Percentiles rank a stretch among this genome's conserved stretches.
These are phyloP conservation scores for Entomortierella chlamydospora DNA, from an alignment of 192 early-diverging fungal species.

Conservation along the genomic window DNA sequence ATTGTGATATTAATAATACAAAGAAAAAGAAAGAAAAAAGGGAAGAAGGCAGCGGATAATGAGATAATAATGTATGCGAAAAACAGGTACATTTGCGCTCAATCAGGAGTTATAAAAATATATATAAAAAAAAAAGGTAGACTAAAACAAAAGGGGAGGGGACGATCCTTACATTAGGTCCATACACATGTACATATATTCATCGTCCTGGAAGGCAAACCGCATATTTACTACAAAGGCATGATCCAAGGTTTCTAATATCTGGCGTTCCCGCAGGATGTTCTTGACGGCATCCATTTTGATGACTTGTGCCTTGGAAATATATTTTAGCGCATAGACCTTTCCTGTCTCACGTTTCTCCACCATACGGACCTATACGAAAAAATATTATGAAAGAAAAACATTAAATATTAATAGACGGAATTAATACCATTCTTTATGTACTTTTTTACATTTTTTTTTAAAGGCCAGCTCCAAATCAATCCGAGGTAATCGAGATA, in stretches of 20 bases:
- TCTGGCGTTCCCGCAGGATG: slow-evolving; percentile 80
- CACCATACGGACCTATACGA: slow-evolving; percentile 80
- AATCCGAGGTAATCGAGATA: too few species aligned
- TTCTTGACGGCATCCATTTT: slow-evolving; percentile 87
- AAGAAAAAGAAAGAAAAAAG: too few species aligned
- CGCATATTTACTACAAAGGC: slow-evolving; percentile 77
- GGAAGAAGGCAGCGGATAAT: too few species aligned
- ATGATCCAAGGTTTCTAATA: slow-evolving; percentile 83
- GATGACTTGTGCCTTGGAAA: slow-evolving; percentile 88
- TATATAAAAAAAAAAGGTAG: too few species aligned
- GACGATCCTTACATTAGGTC: slow-evolving; percentile 86
- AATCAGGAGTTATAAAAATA: too few species aligned
- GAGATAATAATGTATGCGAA: too few species aligned
- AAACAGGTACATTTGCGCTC: too few species aligned
- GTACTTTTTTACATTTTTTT: too few species aligned
- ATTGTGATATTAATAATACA: too few species aligned
- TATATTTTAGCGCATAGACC: slow-evolving; percentile 89
- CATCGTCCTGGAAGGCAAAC: slow-evolving; percentile 92
- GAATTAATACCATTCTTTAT: background rate
- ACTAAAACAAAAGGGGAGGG: too few species aligned
- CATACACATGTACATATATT: slow-evolving; percentile 89
- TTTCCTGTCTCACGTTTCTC: slow-evolving; percentile 76
- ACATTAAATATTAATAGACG: background rate
- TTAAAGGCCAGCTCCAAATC: too few species aligned
- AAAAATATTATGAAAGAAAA: background rate